A percentile compares a stretch with the other conserved stretches of the same genome.
Conservation (phyloP, 306 rosid genomes). For the Dryas alaskensis region DNA sequence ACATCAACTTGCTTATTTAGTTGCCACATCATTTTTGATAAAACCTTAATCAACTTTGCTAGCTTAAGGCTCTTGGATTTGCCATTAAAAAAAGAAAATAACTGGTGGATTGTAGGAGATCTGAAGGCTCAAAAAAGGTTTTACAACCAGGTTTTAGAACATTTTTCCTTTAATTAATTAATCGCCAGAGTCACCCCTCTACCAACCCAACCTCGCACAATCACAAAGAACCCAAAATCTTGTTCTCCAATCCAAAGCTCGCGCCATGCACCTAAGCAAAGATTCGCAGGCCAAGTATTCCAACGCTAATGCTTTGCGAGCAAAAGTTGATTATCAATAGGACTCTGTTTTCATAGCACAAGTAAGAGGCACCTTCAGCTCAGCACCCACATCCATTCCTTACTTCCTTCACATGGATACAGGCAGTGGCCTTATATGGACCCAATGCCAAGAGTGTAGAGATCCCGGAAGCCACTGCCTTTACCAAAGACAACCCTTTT, state of each 20-base stretch:
- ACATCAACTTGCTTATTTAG: too few relatives aligned
- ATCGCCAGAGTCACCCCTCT: slow-evolving; percentile 4
- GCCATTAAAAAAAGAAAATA: too few relatives aligned
- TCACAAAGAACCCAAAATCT: background rate
- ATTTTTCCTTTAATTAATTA: too few relatives aligned
- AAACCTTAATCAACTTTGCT: too few relatives aligned
- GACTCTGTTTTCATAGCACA: background rate
- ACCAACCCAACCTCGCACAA: background rate
- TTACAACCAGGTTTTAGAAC: too few relatives aligned
- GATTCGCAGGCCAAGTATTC: background rate
- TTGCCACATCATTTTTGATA: too few relatives aligned
- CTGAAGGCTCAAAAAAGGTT: too few relatives aligned
- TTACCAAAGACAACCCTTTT: background rate
- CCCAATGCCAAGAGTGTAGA: background rate
- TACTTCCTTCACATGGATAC: slow-evolving; percentile 2
- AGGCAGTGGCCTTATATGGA: background rate
- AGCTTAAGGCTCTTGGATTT: too few relatives aligned
- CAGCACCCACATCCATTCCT: background rate
- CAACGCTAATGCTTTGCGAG: background rate
- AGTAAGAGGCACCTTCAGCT: background rate
- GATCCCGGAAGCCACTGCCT: background rate
- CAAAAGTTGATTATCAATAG: background rate
- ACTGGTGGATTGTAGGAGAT: too few relatives aligned
- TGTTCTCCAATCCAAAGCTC: background rate
- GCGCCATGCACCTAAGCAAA: background rate